A percentile compares a stretch with the other conserved stretches of the same genome.
These are phyloP conservation scores for Trifolium fragiferum DNA, from an alignment of 306 rosid species.

Conservation along the genomic window DNA sequence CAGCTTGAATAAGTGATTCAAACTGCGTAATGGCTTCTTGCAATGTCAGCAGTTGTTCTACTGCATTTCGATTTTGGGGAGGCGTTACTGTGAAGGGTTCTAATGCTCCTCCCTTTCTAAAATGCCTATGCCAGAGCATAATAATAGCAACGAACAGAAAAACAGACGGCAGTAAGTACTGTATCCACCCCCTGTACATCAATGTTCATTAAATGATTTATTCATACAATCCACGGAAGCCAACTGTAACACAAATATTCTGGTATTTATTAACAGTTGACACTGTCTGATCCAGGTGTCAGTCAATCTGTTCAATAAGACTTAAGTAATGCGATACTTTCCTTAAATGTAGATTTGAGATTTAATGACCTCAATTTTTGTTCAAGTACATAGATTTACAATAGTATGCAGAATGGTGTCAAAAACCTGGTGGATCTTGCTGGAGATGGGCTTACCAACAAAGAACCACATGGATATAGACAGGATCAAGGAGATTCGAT, in stretches of 20 bases:
- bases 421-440: constrained; percentile 22
- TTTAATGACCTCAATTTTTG: constrained; percentile 28
- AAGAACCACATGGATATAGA: background rate
- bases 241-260: constrained; percentile 36
- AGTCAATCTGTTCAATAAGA: constrained; percentile 33
- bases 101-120: constrained; percentile 61
- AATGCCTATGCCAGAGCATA: constrained; percentile 77
- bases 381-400: constrained; percentile 33
- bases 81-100: constrained; percentile 68
- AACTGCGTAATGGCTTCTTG: constrained; percentile 85
- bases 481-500: background rate
- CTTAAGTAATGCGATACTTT: constrained; percentile 18
- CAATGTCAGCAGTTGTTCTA: constrained; percentile 83
- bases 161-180: constrained; percentile 67
- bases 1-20: constrained; percentile 78
- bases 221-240: constrained; percentile 32
- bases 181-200: constrained; percentile 86
- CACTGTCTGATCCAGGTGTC: constrained; percentile 34
- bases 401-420: constrained; percentile 32
- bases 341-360: constrained; percentile 28
- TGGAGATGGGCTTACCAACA: constrained; percentile 34
- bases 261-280: constrained; percentile 28
- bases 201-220: constrained; percentile 35
- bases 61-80: constrained; percentile 79
- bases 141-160: constrained; percentile 58